Evolutionary conservation across 2,329 filamentous ascomycete species (phyloP), one percentile per base, ranked within the genome.

Genomic region (Clarireedia paspali): DNA sequence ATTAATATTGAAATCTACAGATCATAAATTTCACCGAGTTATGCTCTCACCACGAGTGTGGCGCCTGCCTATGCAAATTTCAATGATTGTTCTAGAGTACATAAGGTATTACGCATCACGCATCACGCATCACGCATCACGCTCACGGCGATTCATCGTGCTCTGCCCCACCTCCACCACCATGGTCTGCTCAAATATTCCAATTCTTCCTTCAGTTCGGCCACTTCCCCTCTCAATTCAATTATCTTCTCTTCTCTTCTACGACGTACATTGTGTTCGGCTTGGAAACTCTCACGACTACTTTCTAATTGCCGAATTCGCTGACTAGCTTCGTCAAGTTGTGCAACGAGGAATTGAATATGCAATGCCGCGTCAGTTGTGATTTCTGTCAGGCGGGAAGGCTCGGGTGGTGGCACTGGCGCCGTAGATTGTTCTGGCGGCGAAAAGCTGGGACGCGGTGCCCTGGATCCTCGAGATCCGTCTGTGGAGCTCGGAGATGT

Each of bases 341-440:
- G 42, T 23, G 51, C 34, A 49, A 26, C 27, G 20, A 54, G 51
- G 14, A 14, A 40, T 47, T 54, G 51, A 12, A 54, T 54, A n/a
- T 54, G 44, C 30, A 53, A 24, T 20, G 27, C 27, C 17, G 42
- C 20, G 38, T 53, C 10, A 26, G 20, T 38, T 14, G 50, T 53
- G 9, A 36, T 6, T 7, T 17, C 2, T 10, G 6, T 15, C 27
- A 53, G n/a, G 17, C 50, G 30, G 27, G 30, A 34, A 34, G 30
- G 10, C 1, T 34, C 30, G 3, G 30, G 30, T 34, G 30, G 30
- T 12, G 30, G 30, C 30, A 10, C 30, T 34, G 10, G 30, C 9
- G 30, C 10, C 5, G 30, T 6, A 7, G 26, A 27, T 7, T 27
- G 26, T 27, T 27, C 5, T 27, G 7, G 30, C 30, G 3, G 12